These are phyloP conservation scores for Cryptococcus sp. DNA, from an alignment of 1,284 basidiomycete genomes.

Conservation along the genomic window DNA sequence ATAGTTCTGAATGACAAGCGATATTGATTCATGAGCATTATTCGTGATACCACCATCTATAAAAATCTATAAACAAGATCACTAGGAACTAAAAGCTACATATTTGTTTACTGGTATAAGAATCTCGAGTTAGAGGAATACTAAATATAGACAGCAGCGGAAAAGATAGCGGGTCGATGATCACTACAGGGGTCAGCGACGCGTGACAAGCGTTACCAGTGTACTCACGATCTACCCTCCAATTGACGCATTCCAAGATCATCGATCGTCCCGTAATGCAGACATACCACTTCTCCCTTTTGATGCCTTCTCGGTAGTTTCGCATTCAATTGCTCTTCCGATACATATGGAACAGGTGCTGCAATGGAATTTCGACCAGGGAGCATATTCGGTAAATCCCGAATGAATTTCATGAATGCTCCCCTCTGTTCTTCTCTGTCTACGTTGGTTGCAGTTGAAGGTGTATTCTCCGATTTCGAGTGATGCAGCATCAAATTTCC, in stretches of 20 bases:
- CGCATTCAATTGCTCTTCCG: neutral
- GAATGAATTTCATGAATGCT: conserved; percentile 30
- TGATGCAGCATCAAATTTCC: neutral
- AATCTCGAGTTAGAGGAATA: neutral
- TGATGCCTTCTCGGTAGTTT: conserved; percentile 15
- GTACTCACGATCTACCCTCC: conserved; percentile 43
- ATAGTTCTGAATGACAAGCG: no score
- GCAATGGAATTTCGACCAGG: conserved; percentile 13
- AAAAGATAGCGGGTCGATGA: conserved; percentile 47
- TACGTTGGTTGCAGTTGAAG: neutral
- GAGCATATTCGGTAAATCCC: conserved; percentile 33
- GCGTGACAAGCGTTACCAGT: no score
- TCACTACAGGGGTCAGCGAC: conserved; percentile 23
- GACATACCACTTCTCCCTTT: conserved; percentile 44
- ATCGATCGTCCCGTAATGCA: conserved; percentile 48
- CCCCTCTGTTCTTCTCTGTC: conserved; percentile 13
- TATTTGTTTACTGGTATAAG: neutral
- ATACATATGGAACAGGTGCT: neutral
- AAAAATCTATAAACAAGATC: no score
- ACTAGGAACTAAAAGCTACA: neutral
- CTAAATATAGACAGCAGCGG: conserved; percentile 43
- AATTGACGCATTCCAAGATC: conserved; percentile 46
- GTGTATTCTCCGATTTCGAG: neutral
- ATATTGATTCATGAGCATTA: no score
- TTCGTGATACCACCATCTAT: no score